These are phyloP conservation scores for Pseudotsuga menziesii DNA, from an alignment of 75 land plant species.

Conservation along the genomic window DNA sequence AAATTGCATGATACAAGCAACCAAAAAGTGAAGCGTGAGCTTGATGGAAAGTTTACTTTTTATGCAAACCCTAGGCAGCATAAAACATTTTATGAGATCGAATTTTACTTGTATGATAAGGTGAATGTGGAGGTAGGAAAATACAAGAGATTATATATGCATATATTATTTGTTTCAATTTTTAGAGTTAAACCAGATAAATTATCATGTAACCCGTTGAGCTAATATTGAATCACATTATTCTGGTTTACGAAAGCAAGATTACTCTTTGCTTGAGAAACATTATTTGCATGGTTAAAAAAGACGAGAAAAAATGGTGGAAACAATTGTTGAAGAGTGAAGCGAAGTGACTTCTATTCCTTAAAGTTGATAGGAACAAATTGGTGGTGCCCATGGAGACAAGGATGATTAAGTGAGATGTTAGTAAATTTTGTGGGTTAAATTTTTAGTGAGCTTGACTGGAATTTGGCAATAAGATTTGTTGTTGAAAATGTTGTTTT, in stretches of 20 bases:
- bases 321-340: slow-evolving; percentile 45
- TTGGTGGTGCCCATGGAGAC: slow-evolving; percentile 86
- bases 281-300: slow-evolving; percentile 44
- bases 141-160: not conserved
- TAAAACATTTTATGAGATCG: slow-evolving; percentile 38
- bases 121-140: slow-evolving; percentile 49
- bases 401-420: slow-evolving; percentile 17
- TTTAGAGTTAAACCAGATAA: not conserved
- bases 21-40: slow-evolving; percentile 51
- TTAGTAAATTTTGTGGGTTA: not conserved
- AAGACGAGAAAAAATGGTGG: slow-evolving; percentile 72
- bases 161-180: not conserved
- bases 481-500: too few relatives aligned
- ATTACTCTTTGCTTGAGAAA: slow-evolving; percentile 44
- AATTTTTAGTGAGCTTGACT: not conserved
- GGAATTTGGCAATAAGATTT: too few relatives aligned
- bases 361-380: slow-evolving; percentile 86
- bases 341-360: slow-evolving; percentile 51
- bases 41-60: slow-evolving; percentile 65
- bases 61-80: slow-evolving; percentile 50
- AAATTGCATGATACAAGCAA: slow-evolving; percentile 57
- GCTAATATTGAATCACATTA: not conserved
- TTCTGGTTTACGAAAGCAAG: slow-evolving; percentile 57
- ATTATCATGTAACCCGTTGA: not conserved
- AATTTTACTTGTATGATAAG: slow-evolving; percentile 48